Percentiles rank a stretch among this genome's conserved stretches.
These are phyloP conservation scores for Nakaseomyces uthaithaninus DNA, from an alignment of 1,139 yeast species.

Conservation along the genomic window DNA sequence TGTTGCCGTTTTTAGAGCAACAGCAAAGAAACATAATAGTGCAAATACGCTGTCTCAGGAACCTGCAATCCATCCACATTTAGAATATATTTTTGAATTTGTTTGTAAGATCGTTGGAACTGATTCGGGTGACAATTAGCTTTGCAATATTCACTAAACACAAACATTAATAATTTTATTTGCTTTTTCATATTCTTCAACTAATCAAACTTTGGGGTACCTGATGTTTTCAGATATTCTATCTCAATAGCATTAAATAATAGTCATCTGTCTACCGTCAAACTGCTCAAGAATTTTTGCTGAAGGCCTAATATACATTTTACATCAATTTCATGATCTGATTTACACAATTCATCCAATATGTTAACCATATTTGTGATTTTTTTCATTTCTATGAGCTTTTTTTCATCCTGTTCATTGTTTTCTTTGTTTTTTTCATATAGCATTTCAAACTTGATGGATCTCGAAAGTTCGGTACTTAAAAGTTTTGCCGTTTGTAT, in stretches of 20 bases:
- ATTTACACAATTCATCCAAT: slow-evolving; percentile 13
- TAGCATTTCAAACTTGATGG: slow-evolving; percentile 2
- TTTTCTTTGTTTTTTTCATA: slow-evolving; percentile 5
- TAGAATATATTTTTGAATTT: slow-evolving; percentile 1
- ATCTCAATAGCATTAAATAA: no score
- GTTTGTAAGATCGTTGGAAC: background rate
- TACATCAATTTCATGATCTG: slow-evolving; percentile 9
- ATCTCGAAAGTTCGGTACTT: slow-evolving; percentile 3
- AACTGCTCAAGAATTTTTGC: slow-evolving; percentile 17
- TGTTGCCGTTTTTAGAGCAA: slow-evolving; percentile 49
- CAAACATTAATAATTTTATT: background rate
- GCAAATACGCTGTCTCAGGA: background rate
- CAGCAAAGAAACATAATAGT: slow-evolving; percentile 11
- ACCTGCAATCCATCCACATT: background rate
- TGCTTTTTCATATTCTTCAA: background rate
- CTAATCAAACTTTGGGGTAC: no score
- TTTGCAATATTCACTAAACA: no score
- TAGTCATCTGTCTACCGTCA: background rate
- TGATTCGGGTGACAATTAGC: no score
- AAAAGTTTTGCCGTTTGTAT: background rate
- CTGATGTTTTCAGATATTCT: no score
- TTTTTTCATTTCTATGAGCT: slow-evolving; percentile 18
- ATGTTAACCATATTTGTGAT: slow-evolving; percentile 21
- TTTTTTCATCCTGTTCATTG: slow-evolving; percentile 4
- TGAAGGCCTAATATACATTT: slow-evolving; percentile 20